Base-by-base conservation (phyloP, 768 basidiomycete genomes). In the Mrakia blollopis region DNA sequence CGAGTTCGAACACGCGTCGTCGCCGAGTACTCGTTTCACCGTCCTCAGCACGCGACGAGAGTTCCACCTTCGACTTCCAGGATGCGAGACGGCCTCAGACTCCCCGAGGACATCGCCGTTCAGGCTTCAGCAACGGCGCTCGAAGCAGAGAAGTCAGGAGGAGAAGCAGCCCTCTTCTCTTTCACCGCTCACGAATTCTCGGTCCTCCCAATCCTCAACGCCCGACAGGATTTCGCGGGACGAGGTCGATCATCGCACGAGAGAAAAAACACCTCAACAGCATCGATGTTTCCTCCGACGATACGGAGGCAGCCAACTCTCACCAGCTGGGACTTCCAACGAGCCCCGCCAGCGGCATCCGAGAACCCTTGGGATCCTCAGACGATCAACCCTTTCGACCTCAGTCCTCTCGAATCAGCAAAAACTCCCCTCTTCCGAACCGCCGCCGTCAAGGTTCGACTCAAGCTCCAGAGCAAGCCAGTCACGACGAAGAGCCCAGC, bases 131-230 rank as follows among this genome's bases (percentile, higher is more conserved):
- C 84, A 28, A 83, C 87, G 32, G 84, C 88, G 21, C 85, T 84
- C 67, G 61, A 79, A 8, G 41, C 63, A 72, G 16, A 44, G 37
- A 30, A 57, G 72, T 35, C 70, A 72, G 81, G 57, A 23, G 37
- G 85, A 52, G 82, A 85, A n/a, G 79, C 82, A 47, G 86, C 85
- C 32, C 83, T 88, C 76, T 77, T 88, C 37, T 85, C 85, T 75
- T 60, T 89, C 32, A 80, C 84, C 3, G 71, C 89, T 3, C 86
- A 86, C 79, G 85, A 88, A 69, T 82, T 88, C 23, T 84, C 86
- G 3, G 74, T 91, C n/a, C 87, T 89, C 89, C 92, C 82, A 88
- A 91, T 81, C 89, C 89, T 21, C 85, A 86, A 74, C 76, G 78
- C 78, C 85, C 89, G 72, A 83, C 86, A 78, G 83, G 76, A 57